Evolutionary conservation across 352 stramenopile genomes (phyloP).

Genomic region (Phytophthora brassicae): DNA sequence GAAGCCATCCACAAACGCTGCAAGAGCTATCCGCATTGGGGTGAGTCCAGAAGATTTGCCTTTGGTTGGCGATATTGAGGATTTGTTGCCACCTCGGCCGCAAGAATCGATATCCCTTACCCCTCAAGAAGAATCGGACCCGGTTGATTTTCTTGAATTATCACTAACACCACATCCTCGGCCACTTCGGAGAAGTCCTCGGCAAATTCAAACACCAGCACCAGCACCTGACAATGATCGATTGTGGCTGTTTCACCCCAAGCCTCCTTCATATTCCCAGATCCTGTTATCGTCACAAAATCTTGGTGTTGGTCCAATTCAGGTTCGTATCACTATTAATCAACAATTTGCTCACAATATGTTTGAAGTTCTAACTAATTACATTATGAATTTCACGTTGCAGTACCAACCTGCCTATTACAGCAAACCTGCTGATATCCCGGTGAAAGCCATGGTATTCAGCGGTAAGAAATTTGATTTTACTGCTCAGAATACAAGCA

Average conservation of each 20-base stretch:
- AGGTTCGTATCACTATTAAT: constrained; percentile 34
- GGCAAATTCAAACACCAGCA: constrained; percentile 4
- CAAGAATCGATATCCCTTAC: constrained; percentile 22
- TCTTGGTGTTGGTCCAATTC: constrained; percentile 37
- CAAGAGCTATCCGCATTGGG: constrained; percentile 17
- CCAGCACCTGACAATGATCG: constrained; percentile 22
- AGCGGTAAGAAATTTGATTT: constrained; percentile 75
- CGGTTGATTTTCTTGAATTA: constrained; percentile 35
- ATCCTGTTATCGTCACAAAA: constrained; percentile 47
- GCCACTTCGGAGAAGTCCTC: constrained; percentile 18
- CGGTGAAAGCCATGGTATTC: constrained; percentile 74
- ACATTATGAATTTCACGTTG: no score
- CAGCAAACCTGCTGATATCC: constrained; percentile 56
- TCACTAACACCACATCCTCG: constrained; percentile 56
- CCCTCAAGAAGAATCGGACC: constrained; percentile 54
- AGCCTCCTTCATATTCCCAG: constrained; percentile 45
- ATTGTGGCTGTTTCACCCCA: constrained; percentile 51
- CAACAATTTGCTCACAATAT: no score
- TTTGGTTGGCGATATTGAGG: constrained; percentile 57
- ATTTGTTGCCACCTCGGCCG: constrained; percentile 56
- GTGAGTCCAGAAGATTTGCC: constrained; percentile 41
- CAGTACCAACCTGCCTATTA: constrained; percentile 66
- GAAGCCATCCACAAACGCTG: constrained; percentile 21
- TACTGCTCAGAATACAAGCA: constrained; percentile 28
- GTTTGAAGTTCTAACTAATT: no score